Conservation (phyloP, 225 moss, liverwort and hornwort species). For the Marchantia paleacea region DNA sequence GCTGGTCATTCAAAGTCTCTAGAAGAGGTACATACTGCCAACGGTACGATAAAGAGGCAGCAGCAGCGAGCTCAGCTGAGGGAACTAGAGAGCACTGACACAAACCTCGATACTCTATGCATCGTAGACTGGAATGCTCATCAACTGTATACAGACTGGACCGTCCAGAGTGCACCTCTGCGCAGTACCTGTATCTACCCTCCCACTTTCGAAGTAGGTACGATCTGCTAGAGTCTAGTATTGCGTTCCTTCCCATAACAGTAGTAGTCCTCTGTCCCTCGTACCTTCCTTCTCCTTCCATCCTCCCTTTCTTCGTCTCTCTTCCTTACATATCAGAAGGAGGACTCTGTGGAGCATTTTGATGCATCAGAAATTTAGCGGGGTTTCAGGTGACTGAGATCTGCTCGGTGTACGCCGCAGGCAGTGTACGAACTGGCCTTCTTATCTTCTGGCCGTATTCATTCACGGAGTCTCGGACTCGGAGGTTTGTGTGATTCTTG, state of each 20-base stretch:
- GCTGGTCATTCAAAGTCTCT: slow-evolving; percentile 8
- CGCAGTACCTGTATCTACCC: slow-evolving; percentile 3
- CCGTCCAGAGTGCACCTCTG: slow-evolving; percentile 16
- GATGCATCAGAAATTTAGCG: not conserved
- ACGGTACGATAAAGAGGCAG: not conserved
- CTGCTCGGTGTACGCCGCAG: slow-evolving; percentile 7
- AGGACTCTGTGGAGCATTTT: not conserved
- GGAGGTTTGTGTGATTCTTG: not conserved
- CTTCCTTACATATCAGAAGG: slow-evolving; percentile 8
- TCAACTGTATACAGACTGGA: slow-evolving; percentile 19
- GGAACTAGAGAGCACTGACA: not conserved
- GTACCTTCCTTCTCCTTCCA: not conserved
- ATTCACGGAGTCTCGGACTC: not conserved
- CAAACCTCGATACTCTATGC: slow-evolving; percentile 2
- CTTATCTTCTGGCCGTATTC: slow-evolving; percentile 6
- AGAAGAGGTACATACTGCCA: slow-evolving; percentile 15
- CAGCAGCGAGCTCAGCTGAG: not conserved
- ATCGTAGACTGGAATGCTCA: slow-evolving; percentile 4
- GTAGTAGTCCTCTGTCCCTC: not conserved
- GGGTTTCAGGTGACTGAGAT: slow-evolving; percentile 2
- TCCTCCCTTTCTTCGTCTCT: not conserved
- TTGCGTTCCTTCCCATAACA: not conserved
- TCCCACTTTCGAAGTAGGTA: slow-evolving; percentile 11
- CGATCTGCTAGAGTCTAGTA: not conserved
- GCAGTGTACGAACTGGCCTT: not conserved